phyloP scores from a whole-genome alignment of 257 asterid genomes.

The Schizonepeta tenuifolia region DNA sequence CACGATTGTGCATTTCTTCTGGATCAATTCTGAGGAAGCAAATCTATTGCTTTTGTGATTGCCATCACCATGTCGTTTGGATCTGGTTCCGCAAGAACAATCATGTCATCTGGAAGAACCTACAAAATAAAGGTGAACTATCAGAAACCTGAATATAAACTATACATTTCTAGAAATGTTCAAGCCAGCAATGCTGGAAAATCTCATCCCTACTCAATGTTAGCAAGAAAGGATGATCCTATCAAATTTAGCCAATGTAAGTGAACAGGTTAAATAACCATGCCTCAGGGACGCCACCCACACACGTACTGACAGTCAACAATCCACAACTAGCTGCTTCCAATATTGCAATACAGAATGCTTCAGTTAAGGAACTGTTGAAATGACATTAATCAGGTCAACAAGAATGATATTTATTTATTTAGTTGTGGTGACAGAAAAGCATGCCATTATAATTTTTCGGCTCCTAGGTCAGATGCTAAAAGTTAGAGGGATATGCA shows the following conservation, averaged over 20 bases:
- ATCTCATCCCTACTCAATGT: conserved; percentile 30
- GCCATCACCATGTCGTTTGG: conserved; percentile 88
- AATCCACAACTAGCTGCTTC: conserved; percentile 99
- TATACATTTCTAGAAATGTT: conserved; percentile 23
- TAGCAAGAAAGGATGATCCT: conserved; percentile 30
- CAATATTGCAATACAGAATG: conserved; percentile 94
- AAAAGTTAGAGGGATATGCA: neutral
- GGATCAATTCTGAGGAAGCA: conserved; percentile 95
- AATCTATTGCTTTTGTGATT: conserved; percentile 71
- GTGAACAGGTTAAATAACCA: conserved; percentile 38
- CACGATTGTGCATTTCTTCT: conserved; percentile 81
- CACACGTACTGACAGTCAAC: conserved; percentile 97
- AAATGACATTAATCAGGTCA: conserved; percentile 36
- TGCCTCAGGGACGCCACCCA: conserved; percentile 99
- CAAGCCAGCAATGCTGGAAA: conserved; percentile 19
- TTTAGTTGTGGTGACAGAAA: conserved; percentile 4
- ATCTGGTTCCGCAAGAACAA: conserved; percentile 91
- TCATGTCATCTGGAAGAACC: conserved; percentile 99
- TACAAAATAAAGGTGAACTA: conserved; percentile 34
- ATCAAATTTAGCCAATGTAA: conserved; percentile 37
- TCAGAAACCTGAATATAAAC: conserved; percentile 29
- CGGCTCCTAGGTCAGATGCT: neutral
- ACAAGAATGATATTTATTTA: conserved; percentile 3
- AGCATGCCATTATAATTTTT: conserved; percentile 14
- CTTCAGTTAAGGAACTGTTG: conserved; percentile 94